Conservation (phyloP, 148 eudicot species). For the Limonium bicolor region DNA sequence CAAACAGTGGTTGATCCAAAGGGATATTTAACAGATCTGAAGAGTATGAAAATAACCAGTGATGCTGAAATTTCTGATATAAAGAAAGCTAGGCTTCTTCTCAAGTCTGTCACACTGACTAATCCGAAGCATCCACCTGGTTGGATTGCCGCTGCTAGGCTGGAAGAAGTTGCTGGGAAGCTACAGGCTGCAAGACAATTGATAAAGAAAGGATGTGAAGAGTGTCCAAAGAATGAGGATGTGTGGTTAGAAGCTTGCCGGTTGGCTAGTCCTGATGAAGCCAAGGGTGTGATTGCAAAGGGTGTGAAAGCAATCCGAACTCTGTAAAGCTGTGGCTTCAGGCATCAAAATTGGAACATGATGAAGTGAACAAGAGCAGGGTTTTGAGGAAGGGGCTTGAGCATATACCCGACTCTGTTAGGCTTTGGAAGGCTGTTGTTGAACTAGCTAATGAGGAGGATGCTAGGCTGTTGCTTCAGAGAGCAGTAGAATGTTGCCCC, state of each 20-base stretch:
- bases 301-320: conserved; percentile 78
- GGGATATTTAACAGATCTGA: conserved; percentile 83
- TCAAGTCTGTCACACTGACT: conserved; percentile 67
- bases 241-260: conserved; percentile 91
- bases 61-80: conserved; percentile 94
- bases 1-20: conserved; percentile 85
- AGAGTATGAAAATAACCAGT: conserved; percentile 95
- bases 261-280: conserved; percentile 58
- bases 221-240: conserved; percentile 91
- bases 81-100: conserved; percentile 75
- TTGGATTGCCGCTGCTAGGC: conserved; percentile 94
- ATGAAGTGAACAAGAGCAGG: conserved; percentile 55
- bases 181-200: conserved; percentile 55
- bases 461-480: conserved; percentile 61
- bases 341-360: conserved; percentile 77
- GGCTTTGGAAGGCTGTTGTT: conserved; percentile 92
- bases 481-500: conserved; percentile 93
- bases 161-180: conserved; percentile 96
- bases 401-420: conserved; percentile 81
- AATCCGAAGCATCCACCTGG: conserved; percentile 95
- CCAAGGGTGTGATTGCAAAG: conserved; percentile 86
- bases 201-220: conserved; percentile 76
- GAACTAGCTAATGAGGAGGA: conserved; percentile 92
- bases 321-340: conserved; percentile 94
- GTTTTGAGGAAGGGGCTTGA: conserved; percentile 92